Evolutionary conservation across 495 filamentous ascomycete species (phyloP).

Genomic region (Neurospora hispaniola): DNA sequence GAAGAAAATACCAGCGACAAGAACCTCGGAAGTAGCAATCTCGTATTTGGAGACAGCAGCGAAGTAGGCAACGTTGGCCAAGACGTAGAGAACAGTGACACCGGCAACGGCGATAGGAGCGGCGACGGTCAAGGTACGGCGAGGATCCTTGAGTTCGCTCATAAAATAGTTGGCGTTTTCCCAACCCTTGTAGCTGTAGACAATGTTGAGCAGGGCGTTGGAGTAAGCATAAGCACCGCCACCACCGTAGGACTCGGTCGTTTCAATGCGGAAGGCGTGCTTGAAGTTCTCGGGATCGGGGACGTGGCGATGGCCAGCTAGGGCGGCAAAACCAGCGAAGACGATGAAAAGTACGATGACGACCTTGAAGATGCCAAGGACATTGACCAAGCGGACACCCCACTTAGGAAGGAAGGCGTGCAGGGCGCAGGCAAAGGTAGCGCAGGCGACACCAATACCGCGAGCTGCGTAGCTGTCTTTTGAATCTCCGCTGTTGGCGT

Average conservation of each 20-base stretch:
- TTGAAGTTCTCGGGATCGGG: conserved; percentile 25
- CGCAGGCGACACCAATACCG: conserved; percentile 42
- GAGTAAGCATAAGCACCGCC: conserved; percentile 26
- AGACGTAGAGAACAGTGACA: conserved; percentile 50
- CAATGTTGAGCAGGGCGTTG: conserved; percentile 37
- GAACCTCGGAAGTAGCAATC: conserved; percentile 38
- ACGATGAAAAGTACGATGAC: conserved; percentile 53
- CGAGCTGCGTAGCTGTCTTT: conserved; percentile 49
- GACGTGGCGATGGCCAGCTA: conserved; percentile 3
- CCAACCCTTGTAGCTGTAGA: conserved; percentile 40
- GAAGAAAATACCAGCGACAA: conserved; percentile 39
- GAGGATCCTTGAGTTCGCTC: conserved; percentile 48
- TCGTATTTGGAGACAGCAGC: conserved; percentile 33
- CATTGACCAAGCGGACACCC: conserved; percentile 52
- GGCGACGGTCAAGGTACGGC: conserved; percentile 50
- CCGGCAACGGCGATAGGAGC: conserved; percentile 47
- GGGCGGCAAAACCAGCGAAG: conserved; percentile 42
- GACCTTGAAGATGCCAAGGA: conserved; percentile 56
- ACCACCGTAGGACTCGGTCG: conserved; percentile 26
- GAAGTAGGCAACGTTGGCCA: conserved; percentile 56
- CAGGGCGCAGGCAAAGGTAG: conserved; percentile 47
- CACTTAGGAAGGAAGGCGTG: conserved; percentile 49
- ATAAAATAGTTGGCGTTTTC: conserved; percentile 42
- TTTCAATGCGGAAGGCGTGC: conserved; percentile 18
- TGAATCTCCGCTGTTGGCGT: conserved; percentile 42